A percentile compares a stretch with the other conserved stretches of the same genome.
Evolutionary conservation across 495 filamentous ascomycete genomes (phyloP).

Genomic region (Daldinia caldariorum): DNA sequence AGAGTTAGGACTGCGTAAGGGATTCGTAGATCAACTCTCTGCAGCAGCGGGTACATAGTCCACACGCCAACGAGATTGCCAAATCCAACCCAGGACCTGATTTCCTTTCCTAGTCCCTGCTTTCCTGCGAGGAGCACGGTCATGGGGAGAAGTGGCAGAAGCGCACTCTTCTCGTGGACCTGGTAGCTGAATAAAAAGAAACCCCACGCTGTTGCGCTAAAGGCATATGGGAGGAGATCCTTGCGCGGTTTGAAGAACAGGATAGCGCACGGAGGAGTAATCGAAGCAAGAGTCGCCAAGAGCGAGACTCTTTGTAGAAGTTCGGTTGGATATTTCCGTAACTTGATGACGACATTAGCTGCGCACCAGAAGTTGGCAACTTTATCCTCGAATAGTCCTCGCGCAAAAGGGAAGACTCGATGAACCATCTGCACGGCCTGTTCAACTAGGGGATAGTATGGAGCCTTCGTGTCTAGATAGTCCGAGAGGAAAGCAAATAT

Average conservation of each 20-base stretch:
- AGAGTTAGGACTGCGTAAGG: slow-evolving; percentile 86
- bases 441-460: slow-evolving; percentile 75
- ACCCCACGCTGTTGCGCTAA: slow-evolving; percentile 88
- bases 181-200: slow-evolving; percentile 98
- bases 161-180: slow-evolving; percentile 95
- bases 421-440: slow-evolving; percentile 83
- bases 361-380: slow-evolving; percentile 98
- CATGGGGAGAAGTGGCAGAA: slow-evolving; percentile 91
- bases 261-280: slow-evolving; percentile 78
- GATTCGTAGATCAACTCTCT: slow-evolving; percentile 81
- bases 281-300: slow-evolving; percentile 76
- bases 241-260: slow-evolving; percentile 82
- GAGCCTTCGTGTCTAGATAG: slow-evolving; percentile 67
- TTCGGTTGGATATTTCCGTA: slow-evolving; percentile 71
- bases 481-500: slow-evolving; percentile 66
- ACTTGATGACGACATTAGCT: slow-evolving; percentile 86
- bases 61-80: slow-evolving; percentile 91
- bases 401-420: slow-evolving; percentile 92
- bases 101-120: slow-evolving; percentile 76
- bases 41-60: slow-evolving; percentile 92
- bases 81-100: slow-evolving; percentile 89
- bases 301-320: slow-evolving; percentile 82
- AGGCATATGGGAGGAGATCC: slow-evolving; percentile 77
- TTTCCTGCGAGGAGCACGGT: slow-evolving; percentile 82
- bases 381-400: slow-evolving; percentile 97